Evolutionary conservation across 163 green algal species (phyloP).

Genomic region (Prototheca cutis): DNA sequence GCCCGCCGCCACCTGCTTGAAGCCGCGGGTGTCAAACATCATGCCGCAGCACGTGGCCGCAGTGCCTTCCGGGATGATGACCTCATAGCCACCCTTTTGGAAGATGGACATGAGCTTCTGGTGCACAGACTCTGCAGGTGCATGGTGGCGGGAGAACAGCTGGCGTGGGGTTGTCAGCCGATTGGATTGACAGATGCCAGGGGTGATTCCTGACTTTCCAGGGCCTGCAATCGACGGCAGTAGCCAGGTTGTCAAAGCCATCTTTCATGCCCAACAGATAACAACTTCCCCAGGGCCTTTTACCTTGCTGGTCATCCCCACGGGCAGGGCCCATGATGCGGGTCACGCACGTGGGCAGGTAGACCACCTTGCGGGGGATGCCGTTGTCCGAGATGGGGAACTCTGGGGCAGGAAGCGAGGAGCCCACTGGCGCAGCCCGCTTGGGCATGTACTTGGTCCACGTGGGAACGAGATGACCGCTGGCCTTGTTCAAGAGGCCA

Average conservation of each 20-base stretch:
- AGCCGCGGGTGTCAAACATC: slow-evolving; percentile 88
- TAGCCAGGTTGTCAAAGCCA: no score
- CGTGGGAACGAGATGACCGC: slow-evolving; percentile 61
- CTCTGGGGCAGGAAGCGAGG: no score
- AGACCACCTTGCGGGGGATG: slow-evolving; percentile 77
- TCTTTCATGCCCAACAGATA: no score
- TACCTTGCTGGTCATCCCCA: slow-evolving; percentile 48
- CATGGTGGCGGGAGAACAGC: no score
- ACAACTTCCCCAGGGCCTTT: no score
- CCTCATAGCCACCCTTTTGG: slow-evolving; percentile 76
- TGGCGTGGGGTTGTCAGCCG: no score
- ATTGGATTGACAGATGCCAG: no score
- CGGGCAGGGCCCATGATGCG: slow-evolving; percentile 88
- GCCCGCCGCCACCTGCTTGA: slow-evolving; percentile 58
- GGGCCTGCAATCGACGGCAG: no score
- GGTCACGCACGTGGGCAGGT: slow-evolving; percentile 86
- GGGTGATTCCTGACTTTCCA: no score
- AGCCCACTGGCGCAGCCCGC: no score
- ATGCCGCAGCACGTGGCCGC: slow-evolving; percentile 66
- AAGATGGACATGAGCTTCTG: slow-evolving; percentile 76
- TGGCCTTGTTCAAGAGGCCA: slow-evolving; percentile 55
- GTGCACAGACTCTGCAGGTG: slow-evolving; percentile 52
- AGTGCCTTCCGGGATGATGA: slow-evolving; percentile 77
- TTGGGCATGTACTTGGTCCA: slow-evolving; percentile 95
- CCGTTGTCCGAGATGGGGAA: not conserved